These are phyloP conservation scores for Camelina hispida DNA, from an alignment of 345 rosid genomes.

Conservation along the genomic window DNA sequence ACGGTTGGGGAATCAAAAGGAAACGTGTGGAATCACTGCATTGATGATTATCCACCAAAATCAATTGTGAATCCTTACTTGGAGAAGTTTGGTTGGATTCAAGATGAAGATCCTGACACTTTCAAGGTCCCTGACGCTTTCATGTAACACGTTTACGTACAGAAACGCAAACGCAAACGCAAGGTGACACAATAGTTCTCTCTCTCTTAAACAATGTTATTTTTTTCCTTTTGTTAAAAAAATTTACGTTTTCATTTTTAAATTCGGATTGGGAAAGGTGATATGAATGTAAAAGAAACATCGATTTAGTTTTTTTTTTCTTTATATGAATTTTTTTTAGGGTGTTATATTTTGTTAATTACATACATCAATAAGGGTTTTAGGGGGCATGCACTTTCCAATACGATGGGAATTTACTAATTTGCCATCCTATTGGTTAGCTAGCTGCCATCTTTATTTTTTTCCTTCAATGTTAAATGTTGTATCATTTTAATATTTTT, in stretches of 20 bases:
- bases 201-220: neutral
- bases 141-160: slow-evolving; percentile 42
- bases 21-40: slow-evolving; percentile 75
- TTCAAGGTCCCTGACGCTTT: slow-evolving; percentile 58
- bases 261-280: slow-evolving; percentile 17
- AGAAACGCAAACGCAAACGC: slow-evolving; percentile 36
- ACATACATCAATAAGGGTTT: slow-evolving; percentile 22
- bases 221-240: neutral
- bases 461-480: slow-evolving; percentile 1
- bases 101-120: slow-evolving; percentile 70
- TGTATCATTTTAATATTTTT: slow-evolving; percentile 29
- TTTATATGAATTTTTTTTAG: slow-evolving; percentile 13
- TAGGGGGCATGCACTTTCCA: slow-evolving; percentile 32
- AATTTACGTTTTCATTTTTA: neutral
- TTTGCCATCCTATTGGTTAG: slow-evolving; percentile 30
- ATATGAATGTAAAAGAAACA: slow-evolving; percentile 33
- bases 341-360: slow-evolving; percentile 34
- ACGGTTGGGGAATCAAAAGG: slow-evolving; percentile 47
- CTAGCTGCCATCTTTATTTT: slow-evolving; percentile 18
- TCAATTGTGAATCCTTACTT: slow-evolving; percentile 71
- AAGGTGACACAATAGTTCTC: slow-evolving; percentile 37
- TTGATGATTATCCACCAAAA: slow-evolving; percentile 75
- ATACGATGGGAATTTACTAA: slow-evolving; percentile 23
- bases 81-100: slow-evolving; percentile 94
- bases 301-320: slow-evolving; percentile 25